Evolutionary conservation across 1,284 basidiomycete genomes (phyloP).

Genomic region (Psilocybe mexicana): DNA sequence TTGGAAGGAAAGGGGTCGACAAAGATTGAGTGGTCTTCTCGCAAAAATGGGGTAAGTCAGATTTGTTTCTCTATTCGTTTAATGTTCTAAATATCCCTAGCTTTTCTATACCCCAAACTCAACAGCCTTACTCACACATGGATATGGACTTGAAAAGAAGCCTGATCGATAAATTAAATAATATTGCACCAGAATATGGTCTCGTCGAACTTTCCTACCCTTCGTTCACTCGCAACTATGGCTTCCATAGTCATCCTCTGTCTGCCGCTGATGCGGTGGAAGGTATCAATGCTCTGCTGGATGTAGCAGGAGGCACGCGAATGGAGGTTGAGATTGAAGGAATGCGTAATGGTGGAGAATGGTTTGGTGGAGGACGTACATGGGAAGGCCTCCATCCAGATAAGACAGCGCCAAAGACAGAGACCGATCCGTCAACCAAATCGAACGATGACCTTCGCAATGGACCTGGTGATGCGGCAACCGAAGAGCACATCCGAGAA

Average conservation of each 20-base stretch:
- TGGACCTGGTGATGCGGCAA: conserved; percentile 17
- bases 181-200: conserved; percentile 94
- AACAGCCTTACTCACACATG: conserved; percentile 95
- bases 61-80: background rate
- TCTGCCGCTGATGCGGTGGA: conserved; percentile 95
- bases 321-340: conserved; percentile 90
- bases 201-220: conserved; percentile 93
- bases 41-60: conserved; percentile 95
- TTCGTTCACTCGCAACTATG: conserved; percentile 90
- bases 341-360: conserved; percentile 82
- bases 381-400: conserved; percentile 65
- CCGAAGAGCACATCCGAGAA: conserved; percentile 25
- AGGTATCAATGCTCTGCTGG: conserved; percentile 83
- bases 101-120: conserved; percentile 91
- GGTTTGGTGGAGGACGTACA: conserved; percentile 78
- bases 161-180: conserved; percentile 83
- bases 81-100: conserved; percentile 38
- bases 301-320: conserved; percentile 87
- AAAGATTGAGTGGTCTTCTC: conserved; percentile 86
- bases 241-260: conserved; percentile 84
- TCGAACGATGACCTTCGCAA: conserved; percentile 4
- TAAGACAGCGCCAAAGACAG: conserved; percentile 29
- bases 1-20: conserved; percentile 93
- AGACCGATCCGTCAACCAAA: background rate
- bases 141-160: conserved; percentile 88